Percentiles rank a stretch among this genome's conserved stretches.
Evolutionary conservation across 331 rosid genomes (phyloP).

Genomic region (Telfairia occidentalis): DNA sequence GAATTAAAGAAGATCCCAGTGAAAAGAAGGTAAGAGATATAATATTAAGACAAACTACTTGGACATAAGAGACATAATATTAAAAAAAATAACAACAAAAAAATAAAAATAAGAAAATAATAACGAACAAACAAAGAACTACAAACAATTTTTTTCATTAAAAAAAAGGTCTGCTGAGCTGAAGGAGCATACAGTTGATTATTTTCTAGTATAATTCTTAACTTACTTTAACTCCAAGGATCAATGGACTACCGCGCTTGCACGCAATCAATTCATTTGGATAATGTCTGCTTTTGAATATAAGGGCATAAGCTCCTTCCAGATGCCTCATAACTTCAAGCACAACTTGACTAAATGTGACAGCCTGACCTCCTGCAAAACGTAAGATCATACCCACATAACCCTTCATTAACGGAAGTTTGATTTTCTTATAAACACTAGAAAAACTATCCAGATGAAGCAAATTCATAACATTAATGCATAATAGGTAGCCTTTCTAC

Average conservation of each 20-base stretch:
- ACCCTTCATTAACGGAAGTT: not conserved
- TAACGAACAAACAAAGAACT: not conserved
- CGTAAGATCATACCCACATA: not conserved
- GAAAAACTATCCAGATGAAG: not conserved
- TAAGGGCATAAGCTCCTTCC: slow-evolving; percentile 98
- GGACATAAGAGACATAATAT: no score
- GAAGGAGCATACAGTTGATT: no score
- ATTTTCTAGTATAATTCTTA: not conserved
- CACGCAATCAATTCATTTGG: slow-evolving; percentile 98
- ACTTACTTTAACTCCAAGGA: slow-evolving; percentile 90
- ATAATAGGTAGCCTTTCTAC: not conserved
- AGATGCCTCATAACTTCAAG: slow-evolving; percentile 99
- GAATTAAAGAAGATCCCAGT: not conserved
- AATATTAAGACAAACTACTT: not conserved
- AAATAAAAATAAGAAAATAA: no score
- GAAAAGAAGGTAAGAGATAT: not conserved
- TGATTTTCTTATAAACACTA: not conserved
- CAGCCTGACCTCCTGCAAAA: slow-evolving; percentile 60
- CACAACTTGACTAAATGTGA: slow-evolving; percentile 91
- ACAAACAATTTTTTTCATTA: not conserved
- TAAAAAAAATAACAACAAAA: no score
- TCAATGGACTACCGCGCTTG: slow-evolving; percentile 95
- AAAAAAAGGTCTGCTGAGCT: not conserved
- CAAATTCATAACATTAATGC: not conserved
- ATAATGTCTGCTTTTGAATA: slow-evolving; percentile 82